phyloP scores from a whole-genome alignment of 768 basidiomycete genomes.

The button mushroom (Agaricus bisporus) region DNA sequence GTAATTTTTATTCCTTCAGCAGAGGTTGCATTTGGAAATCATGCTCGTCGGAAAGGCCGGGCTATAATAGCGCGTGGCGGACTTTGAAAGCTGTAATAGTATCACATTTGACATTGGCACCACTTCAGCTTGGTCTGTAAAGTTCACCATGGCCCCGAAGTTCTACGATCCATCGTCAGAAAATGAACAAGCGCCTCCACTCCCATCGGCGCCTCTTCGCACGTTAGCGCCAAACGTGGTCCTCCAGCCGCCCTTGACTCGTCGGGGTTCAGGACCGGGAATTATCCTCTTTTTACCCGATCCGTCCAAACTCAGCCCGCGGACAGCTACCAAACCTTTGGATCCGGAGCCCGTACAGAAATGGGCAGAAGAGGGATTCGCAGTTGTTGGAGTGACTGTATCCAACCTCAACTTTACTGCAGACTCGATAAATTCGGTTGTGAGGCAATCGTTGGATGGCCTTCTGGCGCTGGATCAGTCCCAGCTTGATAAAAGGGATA shows the following conservation, averaged over 20 bases:
- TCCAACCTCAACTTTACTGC: constrained; percentile 5
- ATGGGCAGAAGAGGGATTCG: constrained; percentile 52
- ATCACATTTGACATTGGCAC: no score
- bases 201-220: constrained; percentile 35
- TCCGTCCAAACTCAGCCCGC: constrained; percentile 17
- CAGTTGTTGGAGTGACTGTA: constrained; percentile 32
- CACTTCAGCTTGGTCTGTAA: no score
- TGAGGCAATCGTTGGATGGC: constrained; percentile 28
- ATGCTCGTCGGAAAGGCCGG: no score
- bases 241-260: constrained; percentile 42
- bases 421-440: constrained; percentile 18
- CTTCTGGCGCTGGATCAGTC: constrained; percentile 23
- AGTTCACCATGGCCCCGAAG: constrained; percentile 8
- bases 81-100: no score
- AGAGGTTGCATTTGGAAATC: no score
- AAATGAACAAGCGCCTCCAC: constrained; percentile 31
- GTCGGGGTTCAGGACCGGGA: constrained; percentile 43
- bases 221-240: constrained; percentile 24
- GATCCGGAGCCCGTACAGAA: constrained; percentile 45
- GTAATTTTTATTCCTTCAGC: no score
- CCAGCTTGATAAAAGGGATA: constrained; percentile 35
- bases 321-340: constrained; percentile 24
- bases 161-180: constrained; percentile 33
- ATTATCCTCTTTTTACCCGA: constrained; percentile 37
- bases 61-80: no score